phyloP scores from a whole-genome alignment of 2,329 filamentous ascomycete genomes.

The Moelleriella libera region DNA sequence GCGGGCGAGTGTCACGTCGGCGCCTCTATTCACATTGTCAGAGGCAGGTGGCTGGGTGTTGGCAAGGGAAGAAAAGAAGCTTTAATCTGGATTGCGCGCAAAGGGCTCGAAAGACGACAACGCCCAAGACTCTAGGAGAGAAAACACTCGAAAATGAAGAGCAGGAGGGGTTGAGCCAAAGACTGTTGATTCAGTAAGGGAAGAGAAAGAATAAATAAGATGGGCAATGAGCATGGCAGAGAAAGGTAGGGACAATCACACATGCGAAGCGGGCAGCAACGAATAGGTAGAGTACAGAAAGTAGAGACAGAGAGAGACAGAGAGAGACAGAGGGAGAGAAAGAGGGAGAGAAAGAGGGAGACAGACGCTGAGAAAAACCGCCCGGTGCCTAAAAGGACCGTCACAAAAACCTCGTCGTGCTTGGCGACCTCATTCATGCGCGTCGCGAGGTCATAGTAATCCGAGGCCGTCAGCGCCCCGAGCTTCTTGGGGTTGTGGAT shows the following conservation, averaged over 20 bases:
- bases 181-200: too few relatives aligned
- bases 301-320: background rate
- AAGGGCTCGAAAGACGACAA: too few relatives aligned
- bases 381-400: constrained; percentile 73
- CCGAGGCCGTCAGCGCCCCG: constrained; percentile 58
- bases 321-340: background rate
- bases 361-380: constrained; percentile 75
- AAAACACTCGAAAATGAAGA: too few relatives aligned
- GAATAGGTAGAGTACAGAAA: background rate
- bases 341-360: background rate
- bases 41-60: background rate
- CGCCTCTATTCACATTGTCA: constrained; percentile 44
- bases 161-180: too few relatives aligned
- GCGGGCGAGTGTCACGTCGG: constrained; percentile 50
- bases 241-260: background rate
- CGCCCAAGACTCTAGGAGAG: too few relatives aligned
- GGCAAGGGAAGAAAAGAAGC: too few relatives aligned
- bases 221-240: background rate
- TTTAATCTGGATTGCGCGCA: too few relatives aligned
- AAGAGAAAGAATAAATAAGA: too few relatives aligned
- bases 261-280: background rate
- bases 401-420: constrained; percentile 70
- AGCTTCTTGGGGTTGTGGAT: constrained; percentile 78
- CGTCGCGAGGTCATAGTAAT: constrained; percentile 66
- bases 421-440: constrained; percentile 64